A percentile compares a stretch with the other conserved stretches of the same genome.
These are phyloP conservation scores for Fusarium marasasianum DNA, from an alignment of 2,329 filamentous ascomycete species.

Conservation along the genomic window DNA sequence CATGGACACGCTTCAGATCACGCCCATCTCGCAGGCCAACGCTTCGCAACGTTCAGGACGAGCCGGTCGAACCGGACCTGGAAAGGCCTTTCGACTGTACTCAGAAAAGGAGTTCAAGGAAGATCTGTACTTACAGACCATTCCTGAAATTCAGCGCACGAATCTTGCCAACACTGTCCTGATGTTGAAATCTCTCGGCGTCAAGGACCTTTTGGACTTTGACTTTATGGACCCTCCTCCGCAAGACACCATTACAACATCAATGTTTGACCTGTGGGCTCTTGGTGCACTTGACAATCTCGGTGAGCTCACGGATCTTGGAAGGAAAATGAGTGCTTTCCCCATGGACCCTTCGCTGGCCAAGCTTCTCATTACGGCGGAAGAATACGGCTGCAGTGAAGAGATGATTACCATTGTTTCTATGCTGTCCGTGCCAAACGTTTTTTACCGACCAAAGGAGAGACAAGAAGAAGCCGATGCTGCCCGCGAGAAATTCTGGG, in stretches of 20 bases:
- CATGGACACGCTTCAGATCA: constrained; percentile 98
- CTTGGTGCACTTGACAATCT: constrained; percentile 93
- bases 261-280: constrained; percentile 97
- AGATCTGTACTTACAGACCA: constrained; percentile 95
- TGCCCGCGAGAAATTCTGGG: constrained; percentile 97
- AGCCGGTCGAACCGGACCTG: constrained; percentile 92
- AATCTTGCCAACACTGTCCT: constrained; percentile 96
- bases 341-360: constrained; percentile 97
- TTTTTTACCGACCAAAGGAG: constrained; percentile 97
- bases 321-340: constrained; percentile 94
- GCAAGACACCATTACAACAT: constrained; percentile 97
- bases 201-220: constrained; percentile 94
- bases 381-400: constrained; percentile 91
- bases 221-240: constrained; percentile 99
- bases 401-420: constrained; percentile 99
- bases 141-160: constrained; percentile 96
- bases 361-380: constrained; percentile 91
- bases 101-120: constrained; percentile 96
- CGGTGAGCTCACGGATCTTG: constrained; percentile 87
- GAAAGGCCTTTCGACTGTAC: constrained; percentile 92
- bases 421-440: constrained; percentile 95
- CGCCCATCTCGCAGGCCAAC: constrained; percentile 96
- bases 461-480: constrained; percentile 96
- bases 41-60: constrained; percentile 92
- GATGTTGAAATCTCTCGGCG: constrained; percentile 91